Evolutionary conservation across 257 asterid species (phyloP).

Genomic region (Marsdenia floribunda): DNA sequence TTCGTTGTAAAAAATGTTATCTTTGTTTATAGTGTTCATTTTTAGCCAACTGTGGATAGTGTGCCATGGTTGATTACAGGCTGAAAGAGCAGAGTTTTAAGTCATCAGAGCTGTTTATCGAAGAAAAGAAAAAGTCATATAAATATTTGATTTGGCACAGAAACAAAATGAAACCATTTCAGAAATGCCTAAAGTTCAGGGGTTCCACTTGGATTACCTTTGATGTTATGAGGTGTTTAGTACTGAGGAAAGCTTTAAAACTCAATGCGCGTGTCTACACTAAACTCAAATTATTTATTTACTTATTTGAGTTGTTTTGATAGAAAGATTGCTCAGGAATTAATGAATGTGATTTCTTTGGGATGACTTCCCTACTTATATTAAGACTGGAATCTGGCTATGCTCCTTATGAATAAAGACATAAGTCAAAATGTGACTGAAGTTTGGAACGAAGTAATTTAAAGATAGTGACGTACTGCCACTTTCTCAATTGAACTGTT

Average conservation of each 20-base stretch:
- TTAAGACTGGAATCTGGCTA: background rate
- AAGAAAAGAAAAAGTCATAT: background rate
- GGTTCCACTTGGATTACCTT: background rate
- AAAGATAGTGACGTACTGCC: background rate
- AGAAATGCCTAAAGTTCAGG: background rate
- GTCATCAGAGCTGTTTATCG: background rate
- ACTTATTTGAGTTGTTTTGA: background rate
- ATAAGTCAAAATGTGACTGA: background rate
- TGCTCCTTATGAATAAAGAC: background rate
- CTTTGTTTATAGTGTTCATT: background rate
- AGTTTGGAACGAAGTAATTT: background rate
- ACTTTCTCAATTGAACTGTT: background rate
- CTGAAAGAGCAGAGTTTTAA: background rate
- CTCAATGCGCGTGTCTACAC: background rate
- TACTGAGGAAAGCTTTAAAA: background rate
- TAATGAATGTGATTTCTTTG: background rate
- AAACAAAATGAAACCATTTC: background rate
- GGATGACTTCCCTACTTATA: background rate
- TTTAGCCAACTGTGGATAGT: background rate
- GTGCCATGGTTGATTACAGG: background rate
- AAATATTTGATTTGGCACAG: background rate
- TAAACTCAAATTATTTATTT: background rate
- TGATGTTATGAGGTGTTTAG: background rate
- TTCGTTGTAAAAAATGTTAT: background rate
- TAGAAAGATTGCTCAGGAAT: background rate